Evolutionary conservation across 164 flowering plant species (phyloP).

Genomic region (Amborella trichopoda): DNA sequence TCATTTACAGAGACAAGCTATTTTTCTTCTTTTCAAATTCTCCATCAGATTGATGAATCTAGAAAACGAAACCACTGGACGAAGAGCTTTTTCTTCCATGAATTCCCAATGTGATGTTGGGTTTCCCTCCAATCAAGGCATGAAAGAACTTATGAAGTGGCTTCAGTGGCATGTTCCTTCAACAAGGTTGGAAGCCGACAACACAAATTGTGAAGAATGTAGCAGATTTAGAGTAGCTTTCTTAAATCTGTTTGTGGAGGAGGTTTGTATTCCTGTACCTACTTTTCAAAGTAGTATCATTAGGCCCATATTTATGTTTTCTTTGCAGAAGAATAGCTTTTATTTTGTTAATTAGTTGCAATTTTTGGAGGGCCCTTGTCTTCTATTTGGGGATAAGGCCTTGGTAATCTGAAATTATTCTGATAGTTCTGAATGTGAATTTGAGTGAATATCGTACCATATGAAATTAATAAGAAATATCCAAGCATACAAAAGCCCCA

Average conservation of each 20-base stretch:
- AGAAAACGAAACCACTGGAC: conserved; percentile 12
- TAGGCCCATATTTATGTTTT: too few relatives aligned
- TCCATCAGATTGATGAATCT: conserved; percentile 34
- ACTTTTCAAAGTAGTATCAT: too few relatives aligned
- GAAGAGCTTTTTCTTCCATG: conserved; percentile 19
- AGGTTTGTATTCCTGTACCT: too few relatives aligned
- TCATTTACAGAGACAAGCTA: conserved; percentile 58
- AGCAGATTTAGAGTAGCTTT: conserved; percentile 41
- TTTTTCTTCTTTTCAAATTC: conserved; percentile 63
- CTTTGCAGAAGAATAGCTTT: too few relatives aligned
- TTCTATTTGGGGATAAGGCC: too few relatives aligned
- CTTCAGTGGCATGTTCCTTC: conserved; percentile 37
- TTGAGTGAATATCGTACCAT: too few relatives aligned
- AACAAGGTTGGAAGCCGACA: conserved; percentile 14
- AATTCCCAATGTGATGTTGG: conserved; percentile 8
- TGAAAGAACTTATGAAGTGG: conserved; percentile 57
- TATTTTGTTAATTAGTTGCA: too few relatives aligned
- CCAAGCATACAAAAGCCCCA: too few relatives aligned
- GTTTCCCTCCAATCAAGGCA: conserved; percentile 17
- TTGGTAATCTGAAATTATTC: too few relatives aligned
- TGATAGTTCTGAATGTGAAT: too few relatives aligned
- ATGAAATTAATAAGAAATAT: too few relatives aligned
- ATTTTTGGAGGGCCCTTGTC: too few relatives aligned
- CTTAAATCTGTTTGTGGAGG: conserved; percentile 50
- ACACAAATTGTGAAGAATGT: conserved; percentile 24